phyloP scores from a whole-genome alignment of 768 basidiomycete genomes.

The Gautieria morchelliformis region DNA sequence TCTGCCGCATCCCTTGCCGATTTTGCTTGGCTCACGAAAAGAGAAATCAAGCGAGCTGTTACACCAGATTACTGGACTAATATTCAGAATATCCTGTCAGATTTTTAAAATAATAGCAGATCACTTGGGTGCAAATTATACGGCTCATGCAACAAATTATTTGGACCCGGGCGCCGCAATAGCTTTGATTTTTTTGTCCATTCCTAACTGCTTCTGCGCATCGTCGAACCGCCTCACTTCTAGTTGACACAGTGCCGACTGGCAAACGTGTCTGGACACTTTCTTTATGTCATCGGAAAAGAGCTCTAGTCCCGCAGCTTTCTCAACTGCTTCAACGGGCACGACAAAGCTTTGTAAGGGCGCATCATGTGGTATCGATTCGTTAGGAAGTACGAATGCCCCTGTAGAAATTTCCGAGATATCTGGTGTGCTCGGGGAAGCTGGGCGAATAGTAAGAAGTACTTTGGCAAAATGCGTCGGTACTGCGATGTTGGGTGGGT shows the following conservation, averaged over 20 bases:
- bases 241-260: constrained; percentile 80
- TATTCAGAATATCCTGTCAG: constrained; percentile 75
- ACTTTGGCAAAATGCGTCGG: constrained; percentile 99
- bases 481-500: constrained; percentile 81
- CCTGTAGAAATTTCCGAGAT: constrained; percentile 74
- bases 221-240: constrained; percentile 88
- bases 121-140: neutral
- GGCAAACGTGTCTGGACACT: constrained; percentile 78
- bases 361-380: constrained; percentile 78
- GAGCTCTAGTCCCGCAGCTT: constrained; percentile 78
- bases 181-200: neutral
- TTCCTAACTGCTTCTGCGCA: constrained; percentile 44
- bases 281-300: constrained; percentile 75
- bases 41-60: constrained; percentile 74
- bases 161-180: neutral
- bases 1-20: constrained; percentile 46
- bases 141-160: neutral
- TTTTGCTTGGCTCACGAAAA: constrained; percentile 91
- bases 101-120: constrained; percentile 26
- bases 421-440: constrained; percentile 62
- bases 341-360: constrained; percentile 73
- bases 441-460: constrained; percentile 66
- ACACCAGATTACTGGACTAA: constrained; percentile 63
- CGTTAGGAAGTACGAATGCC: constrained; percentile 94
- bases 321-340: constrained; percentile 89